Evolutionary conservation across 345 rosid genomes (phyloP).

Genomic region (Eutrema japonicum): DNA sequence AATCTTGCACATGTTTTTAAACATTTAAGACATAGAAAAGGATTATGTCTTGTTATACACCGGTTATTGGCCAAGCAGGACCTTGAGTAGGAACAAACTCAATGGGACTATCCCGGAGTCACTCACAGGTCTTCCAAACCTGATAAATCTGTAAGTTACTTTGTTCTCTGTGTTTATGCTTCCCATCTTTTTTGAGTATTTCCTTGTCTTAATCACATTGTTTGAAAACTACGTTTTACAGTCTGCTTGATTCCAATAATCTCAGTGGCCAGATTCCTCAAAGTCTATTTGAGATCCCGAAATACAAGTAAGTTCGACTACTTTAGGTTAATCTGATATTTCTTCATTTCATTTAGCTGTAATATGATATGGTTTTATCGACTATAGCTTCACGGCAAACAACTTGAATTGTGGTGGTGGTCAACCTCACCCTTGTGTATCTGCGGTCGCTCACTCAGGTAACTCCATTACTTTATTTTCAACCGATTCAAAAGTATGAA

Average conservation of each 20-base stretch:
- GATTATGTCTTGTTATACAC: conserved; percentile 20
- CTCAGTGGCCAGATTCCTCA: conserved; percentile 82
- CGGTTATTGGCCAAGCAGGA: conserved; percentile 53
- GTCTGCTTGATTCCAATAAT: conserved; percentile 76
- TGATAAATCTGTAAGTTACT: conserved; percentile 75
- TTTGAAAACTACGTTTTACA: conserved; percentile 50
- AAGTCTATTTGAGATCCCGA: conserved; percentile 58
- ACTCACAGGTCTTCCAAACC: conserved; percentile 59
- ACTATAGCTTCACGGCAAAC: conserved; percentile 77
- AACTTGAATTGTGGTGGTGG: conserved; percentile 64
- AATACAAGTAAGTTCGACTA: conserved; percentile 70
- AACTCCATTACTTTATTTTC: conserved; percentile 14
- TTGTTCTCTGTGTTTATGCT: conserved; percentile 14
- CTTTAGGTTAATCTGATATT: background rate
- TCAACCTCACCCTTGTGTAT: conserved; percentile 57
- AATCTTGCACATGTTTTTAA: conserved; percentile 9
- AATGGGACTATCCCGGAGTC: conserved; percentile 76
- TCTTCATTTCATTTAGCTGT: conserved; percentile 5
- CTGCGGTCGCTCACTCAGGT: conserved; percentile 64
- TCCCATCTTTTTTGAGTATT: background rate
- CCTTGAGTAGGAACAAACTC: conserved; percentile 86
- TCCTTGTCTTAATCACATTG: conserved; percentile 18
- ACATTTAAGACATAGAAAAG: background rate
- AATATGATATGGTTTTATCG: conserved; percentile 34
- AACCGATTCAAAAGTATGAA: background rate